Percentiles rank a stretch among this genome's conserved stretches.
Conservation (phyloP, 2,329 filamentous ascomycete genomes). For the Botrytis deweyae region DNA sequence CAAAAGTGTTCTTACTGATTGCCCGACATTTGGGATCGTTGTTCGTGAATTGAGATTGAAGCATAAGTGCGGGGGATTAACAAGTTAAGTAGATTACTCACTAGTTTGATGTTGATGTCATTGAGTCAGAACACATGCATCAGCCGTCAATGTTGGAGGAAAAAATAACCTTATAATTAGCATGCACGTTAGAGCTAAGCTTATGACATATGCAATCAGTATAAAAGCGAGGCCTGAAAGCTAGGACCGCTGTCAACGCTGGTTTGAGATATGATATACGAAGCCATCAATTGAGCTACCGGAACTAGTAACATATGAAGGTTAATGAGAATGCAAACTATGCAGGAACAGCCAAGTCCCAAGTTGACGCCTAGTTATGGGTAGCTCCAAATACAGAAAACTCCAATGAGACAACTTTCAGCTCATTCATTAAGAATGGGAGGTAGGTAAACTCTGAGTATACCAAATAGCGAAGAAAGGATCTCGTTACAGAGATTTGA, state of each 20-base stretch:
- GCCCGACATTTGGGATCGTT: neutral
- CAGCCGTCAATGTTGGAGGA: neutral
- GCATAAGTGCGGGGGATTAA: neutral
- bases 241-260: neutral
- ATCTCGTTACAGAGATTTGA: neutral
- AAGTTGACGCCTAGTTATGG: no score
- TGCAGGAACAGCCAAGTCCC: neutral
- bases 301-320: neutral
- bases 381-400: neutral
- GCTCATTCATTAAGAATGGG: no score
- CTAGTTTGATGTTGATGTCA: neutral
- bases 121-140: neutral
- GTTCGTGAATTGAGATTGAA: neutral
- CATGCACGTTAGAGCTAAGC: neutral
- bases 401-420: no score
- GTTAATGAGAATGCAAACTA: neutral
- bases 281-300: neutral
- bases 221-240: neutral
- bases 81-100: neutral
- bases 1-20: neutral
- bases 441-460: neutral
- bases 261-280: neutral
- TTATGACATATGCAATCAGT: neutral
- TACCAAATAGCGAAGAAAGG: no score
- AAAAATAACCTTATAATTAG: neutral